phyloP scores from a whole-genome alignment of 352 stramenopile genomes.

The Pythium dissimile region DNA sequence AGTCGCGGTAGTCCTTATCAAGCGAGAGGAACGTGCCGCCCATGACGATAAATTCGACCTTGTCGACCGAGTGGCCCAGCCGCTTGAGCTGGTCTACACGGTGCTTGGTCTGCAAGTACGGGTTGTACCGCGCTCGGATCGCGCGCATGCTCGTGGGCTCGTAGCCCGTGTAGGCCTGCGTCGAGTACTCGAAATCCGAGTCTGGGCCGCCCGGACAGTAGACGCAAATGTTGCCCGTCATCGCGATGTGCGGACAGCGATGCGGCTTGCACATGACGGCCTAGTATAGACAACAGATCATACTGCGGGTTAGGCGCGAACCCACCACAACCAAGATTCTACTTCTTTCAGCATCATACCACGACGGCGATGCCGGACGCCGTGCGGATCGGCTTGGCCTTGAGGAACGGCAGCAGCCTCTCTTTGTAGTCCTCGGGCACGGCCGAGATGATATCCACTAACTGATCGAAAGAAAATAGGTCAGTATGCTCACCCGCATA shows the following conservation, averaged over 20 bases:
- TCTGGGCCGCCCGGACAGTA: constrained; percentile 96
- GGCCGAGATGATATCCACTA: constrained; percentile 95
- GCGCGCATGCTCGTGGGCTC: constrained; percentile 96
- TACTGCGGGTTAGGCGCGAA: no score
- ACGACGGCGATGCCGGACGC: constrained; percentile 95
- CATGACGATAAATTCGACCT: constrained; percentile 98
- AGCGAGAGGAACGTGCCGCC: constrained; percentile 96
- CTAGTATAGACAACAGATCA: constrained; percentile 9
- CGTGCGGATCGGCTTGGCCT: constrained; percentile 94
- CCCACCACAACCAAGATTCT: no score
- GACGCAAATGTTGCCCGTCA: constrained; percentile 96
- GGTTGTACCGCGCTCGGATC: constrained; percentile 95
- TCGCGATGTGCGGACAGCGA: constrained; percentile 96
- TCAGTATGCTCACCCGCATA: background rate
- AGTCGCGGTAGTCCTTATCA: constrained; percentile 93
- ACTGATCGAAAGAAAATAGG: constrained; percentile 20
- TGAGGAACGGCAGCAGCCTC: constrained; percentile 90
- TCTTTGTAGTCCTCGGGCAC: constrained; percentile 91
- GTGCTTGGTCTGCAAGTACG: constrained; percentile 91
- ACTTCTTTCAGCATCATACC: no score
- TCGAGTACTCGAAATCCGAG: constrained; percentile 98
- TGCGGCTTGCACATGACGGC: constrained; percentile 98
- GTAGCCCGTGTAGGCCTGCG: constrained; percentile 95
- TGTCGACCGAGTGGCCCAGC: constrained; percentile 94
- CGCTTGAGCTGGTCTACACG: constrained; percentile 87